Conservation (phyloP, 306 rosid genomes). For the Casuarina cunninghamiana region DNA sequence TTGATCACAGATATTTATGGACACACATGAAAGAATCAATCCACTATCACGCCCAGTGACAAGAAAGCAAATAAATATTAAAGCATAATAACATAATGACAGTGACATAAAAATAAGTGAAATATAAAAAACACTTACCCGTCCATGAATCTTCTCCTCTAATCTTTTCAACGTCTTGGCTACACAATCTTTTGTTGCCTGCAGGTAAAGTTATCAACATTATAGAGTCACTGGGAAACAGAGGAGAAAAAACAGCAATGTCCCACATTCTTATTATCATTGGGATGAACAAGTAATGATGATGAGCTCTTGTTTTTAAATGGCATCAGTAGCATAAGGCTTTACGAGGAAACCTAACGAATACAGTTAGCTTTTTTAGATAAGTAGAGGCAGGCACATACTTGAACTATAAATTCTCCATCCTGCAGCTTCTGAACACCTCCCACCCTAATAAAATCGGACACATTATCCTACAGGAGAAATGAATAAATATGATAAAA, state of each 20-base stretch:
- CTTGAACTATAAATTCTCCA: conserved; percentile 98
- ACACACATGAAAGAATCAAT: conserved; percentile 8
- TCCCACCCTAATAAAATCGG: conserved; percentile 96
- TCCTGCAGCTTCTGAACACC: conserved; percentile 95
- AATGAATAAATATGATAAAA: conserved; percentile 35
- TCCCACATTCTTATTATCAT: conserved; percentile 10
- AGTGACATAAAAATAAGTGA: background rate
- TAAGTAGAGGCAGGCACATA: conserved; percentile 36
- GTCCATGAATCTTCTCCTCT: conserved; percentile 93
- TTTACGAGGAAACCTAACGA: conserved; percentile 21
- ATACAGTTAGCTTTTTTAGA: conserved; percentile 3
- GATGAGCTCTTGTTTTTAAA: background rate
- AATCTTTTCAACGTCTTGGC: conserved; percentile 98
- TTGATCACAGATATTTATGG: conserved; percentile 4
- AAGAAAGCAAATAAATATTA: conserved; percentile 18
- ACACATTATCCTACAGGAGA: conserved; percentile 79
- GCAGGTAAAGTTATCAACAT: conserved; percentile 33
- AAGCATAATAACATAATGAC: background rate
- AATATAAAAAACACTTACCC: conserved; percentile 57
- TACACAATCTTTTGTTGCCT: conserved; percentile 99
- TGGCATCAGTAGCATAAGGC: conserved; percentile 22
- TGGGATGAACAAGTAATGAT: conserved; percentile 2
- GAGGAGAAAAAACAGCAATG: background rate
- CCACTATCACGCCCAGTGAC: conserved; percentile 11
- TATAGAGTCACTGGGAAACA: conserved; percentile 5